Conservation (phyloP, 768 basidiomycete genomes). For the Trametes cingulata region DNA sequence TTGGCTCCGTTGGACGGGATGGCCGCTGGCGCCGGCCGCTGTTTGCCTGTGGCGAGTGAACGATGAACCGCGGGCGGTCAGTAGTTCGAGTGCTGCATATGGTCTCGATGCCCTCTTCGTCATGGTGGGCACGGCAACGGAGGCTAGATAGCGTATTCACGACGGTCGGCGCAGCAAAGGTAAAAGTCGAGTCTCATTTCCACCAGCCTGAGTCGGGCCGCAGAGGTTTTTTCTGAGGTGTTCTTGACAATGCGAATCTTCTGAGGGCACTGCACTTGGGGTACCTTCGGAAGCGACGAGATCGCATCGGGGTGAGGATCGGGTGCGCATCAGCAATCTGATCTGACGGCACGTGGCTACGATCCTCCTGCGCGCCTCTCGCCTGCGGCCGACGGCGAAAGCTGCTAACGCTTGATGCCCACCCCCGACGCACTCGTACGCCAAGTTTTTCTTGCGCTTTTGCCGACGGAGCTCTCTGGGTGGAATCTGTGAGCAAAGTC, state of each 20-base stretch:
- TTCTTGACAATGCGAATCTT: not conserved
- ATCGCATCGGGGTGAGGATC: not conserved
- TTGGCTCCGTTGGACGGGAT: not conserved
- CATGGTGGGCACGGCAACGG: slow-evolving; percentile 9
- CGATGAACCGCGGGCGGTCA: not conserved
- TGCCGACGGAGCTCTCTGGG: too few species aligned
- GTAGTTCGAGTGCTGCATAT: not conserved
- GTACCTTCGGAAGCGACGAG: not conserved
- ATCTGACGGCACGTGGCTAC: slow-evolving; percentile 1
- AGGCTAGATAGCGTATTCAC: not conserved
- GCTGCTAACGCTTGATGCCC: not conserved
- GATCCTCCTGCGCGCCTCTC: not conserved
- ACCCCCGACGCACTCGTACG: too few species aligned
- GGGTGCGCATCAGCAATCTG: not conserved
- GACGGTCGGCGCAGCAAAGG: not conserved
- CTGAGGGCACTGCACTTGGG: not conserved
- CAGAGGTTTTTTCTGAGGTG: not conserved
- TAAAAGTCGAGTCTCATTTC: not conserved
- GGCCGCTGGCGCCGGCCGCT: not conserved
- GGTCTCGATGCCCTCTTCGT: not conserved
- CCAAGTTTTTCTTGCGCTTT: not conserved
- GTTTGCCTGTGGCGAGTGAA: not conserved
- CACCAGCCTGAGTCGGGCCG: too few species aligned
- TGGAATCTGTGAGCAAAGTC: too few species aligned
- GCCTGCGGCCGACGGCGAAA: too few species aligned